These are phyloP conservation scores for Starmerella kuoi DNA, from an alignment of 805 yeast species.

Conservation along the genomic window DNA sequence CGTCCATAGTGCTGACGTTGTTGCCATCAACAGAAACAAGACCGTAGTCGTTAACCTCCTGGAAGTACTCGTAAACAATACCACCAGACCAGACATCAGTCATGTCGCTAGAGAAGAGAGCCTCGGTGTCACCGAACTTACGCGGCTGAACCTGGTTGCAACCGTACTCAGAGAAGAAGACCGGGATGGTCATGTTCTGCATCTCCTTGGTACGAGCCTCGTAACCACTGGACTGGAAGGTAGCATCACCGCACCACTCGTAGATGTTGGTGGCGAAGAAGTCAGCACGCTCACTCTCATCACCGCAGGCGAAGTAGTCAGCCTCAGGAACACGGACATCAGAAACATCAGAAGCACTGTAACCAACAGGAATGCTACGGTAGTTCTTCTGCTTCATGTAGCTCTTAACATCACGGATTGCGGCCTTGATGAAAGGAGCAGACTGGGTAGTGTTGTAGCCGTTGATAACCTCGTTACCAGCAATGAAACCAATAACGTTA, in stretches of 20 bases:
- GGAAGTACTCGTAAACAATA: conserved; percentile 80
- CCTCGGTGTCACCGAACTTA: conserved; percentile 59
- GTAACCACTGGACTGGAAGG: conserved; percentile 55
- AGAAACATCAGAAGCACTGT: conserved; percentile 80
- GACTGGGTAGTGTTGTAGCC: conserved; percentile 70
- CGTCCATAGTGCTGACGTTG: conserved; percentile 46
- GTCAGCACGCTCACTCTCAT: conserved; percentile 42
- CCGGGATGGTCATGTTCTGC: conserved; percentile 59
- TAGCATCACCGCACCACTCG: conserved; percentile 71
- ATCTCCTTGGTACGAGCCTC: conserved; percentile 59
- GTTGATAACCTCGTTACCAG: conserved; percentile 94
- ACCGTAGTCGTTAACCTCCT: conserved; percentile 75
- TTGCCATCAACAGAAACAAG: conserved; percentile 46
- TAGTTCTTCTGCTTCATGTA: conserved; percentile 57
- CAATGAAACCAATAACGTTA: conserved; percentile 86
- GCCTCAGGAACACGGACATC: conserved; percentile 70
- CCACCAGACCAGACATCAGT: conserved; percentile 92
- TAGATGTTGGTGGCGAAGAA: conserved; percentile 80
- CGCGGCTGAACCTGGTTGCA: conserved; percentile 68
- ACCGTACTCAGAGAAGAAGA: conserved; percentile 82
- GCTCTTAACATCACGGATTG: conserved; percentile 74
- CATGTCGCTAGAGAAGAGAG: conserved; percentile 58
- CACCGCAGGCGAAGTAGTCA: conserved; percentile 77
- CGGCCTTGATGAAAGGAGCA: conserved; percentile 92
- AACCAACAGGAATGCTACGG: conserved; percentile 83